A percentile compares a stretch with the other conserved stretches of the same genome.
These are phyloP conservation scores for Dictyostelium capitatum DNA, from an alignment of 78 protist genomes.

Conservation along the genomic window DNA sequence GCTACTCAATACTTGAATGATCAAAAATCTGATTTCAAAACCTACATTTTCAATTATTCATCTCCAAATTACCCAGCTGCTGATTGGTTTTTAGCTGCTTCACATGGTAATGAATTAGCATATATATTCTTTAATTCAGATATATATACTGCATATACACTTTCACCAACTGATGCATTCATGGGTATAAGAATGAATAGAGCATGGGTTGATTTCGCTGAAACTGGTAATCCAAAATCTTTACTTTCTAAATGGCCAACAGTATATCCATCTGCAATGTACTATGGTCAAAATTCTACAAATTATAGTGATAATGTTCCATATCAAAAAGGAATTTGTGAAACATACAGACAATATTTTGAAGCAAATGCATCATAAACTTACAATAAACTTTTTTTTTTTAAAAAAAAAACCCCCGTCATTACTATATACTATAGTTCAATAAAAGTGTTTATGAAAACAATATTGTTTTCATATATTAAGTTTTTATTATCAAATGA, in stretches of 20 bases:
- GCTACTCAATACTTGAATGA: slow-evolving; percentile 42
- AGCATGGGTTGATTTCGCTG: slow-evolving; percentile 63
- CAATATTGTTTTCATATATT: no score
- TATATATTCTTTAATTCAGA: slow-evolving; percentile 24
- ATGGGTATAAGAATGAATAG: slow-evolving; percentile 34
- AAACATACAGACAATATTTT: slow-evolving; percentile 14
- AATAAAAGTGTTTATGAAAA: no score
- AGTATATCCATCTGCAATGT: slow-evolving; percentile 38
- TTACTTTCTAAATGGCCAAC: slow-evolving; percentile 37
- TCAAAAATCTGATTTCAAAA: background rate
- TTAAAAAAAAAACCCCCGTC: no score
- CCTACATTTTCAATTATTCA: slow-evolving; percentile 57
- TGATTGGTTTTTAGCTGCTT: slow-evolving; percentile 57
- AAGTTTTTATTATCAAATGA: no score
- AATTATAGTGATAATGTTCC: background rate
- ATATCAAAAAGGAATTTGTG: slow-evolving; percentile 36
- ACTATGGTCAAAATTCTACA: slow-evolving; percentile 22
- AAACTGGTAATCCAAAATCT: slow-evolving; percentile 23
- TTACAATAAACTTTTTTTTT: no score
- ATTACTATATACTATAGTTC: no score
- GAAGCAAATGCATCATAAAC: no score
- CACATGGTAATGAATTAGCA: slow-evolving; percentile 61
- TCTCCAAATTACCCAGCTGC: slow-evolving; percentile 72
- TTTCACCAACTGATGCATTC: background rate
- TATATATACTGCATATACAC: slow-evolving; percentile 28